These are phyloP conservation scores for Fraxinus sp. DNA, from an alignment of 305 asterid species.

Conservation along the genomic window DNA sequence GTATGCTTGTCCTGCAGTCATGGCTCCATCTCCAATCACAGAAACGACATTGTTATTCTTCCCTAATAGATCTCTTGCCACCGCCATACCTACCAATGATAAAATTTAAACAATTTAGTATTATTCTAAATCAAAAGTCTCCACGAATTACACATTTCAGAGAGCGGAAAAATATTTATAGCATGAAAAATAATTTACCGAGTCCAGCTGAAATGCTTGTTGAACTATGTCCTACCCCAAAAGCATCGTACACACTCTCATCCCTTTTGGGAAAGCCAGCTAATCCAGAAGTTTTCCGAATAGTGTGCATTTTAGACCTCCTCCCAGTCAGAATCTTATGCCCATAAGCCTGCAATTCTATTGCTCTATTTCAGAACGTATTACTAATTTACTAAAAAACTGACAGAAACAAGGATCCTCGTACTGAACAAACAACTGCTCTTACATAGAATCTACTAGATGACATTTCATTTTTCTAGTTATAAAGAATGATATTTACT, in stretches of 20 bases:
- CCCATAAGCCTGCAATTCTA: slow-evolving; percentile 44
- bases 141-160: neutral
- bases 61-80: slow-evolving; percentile 54
- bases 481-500: neutral
- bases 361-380: neutral
- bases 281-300: slow-evolving; percentile 56
- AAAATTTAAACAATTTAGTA: neutral
- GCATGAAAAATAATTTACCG: neutral
- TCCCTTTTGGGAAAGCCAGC: slow-evolving; percentile 70
- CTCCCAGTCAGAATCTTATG: slow-evolving; percentile 73
- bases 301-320: slow-evolving; percentile 60
- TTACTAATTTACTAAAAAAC: neutral
- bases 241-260: slow-evolving; percentile 65
- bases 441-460: neutral
- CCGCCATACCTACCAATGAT: slow-evolving; percentile 54
- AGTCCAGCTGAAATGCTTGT: slow-evolving; percentile 70
- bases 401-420: neutral
- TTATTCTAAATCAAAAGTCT: neutral
- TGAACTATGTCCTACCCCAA: slow-evolving; percentile 76
- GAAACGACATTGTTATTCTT: slow-evolving; percentile 56
- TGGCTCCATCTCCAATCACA: slow-evolving; percentile 76
- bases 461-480: neutral
- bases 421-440: neutral
- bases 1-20: slow-evolving; percentile 77
- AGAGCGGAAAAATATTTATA: neutral